Evolutionary conservation across 2,329 filamentous ascomycete genomes (phyloP).

Genomic region (Falciphora oryzae): DNA sequence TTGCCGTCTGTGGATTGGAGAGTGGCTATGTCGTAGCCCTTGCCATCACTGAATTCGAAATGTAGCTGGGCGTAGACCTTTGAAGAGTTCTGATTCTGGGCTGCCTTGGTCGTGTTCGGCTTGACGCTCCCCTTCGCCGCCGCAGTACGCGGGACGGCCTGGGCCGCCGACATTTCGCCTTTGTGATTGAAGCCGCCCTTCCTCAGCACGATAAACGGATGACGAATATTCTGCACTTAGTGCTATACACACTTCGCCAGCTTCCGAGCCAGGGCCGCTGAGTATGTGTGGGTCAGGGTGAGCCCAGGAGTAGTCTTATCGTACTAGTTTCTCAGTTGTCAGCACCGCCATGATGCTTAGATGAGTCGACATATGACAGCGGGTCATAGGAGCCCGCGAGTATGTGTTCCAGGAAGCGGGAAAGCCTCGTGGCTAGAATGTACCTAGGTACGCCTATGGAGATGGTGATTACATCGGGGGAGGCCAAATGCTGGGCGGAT

Average conservation of each 20-base stretch:
- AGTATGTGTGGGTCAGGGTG: neutral
- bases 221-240: neutral
- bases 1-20: slow-evolving; percentile 5
- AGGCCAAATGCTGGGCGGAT: neutral
- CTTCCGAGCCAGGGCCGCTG: neutral
- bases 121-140: neutral
- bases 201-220: neutral
- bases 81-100: neutral
- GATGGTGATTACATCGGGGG: no score
- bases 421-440: no score
- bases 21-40: slow-evolving; percentile 3
- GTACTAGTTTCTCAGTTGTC: neutral
- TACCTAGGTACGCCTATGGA: no score
- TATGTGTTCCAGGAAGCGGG: no score
- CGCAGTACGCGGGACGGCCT: neutral
- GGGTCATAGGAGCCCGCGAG: no score
- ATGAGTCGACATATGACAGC: no score
- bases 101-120: neutral
- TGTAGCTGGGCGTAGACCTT: slow-evolving; percentile 6
- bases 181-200: neutral
- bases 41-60: slow-evolving; percentile 10
- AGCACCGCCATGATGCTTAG: no score
- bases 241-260: neutral
- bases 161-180: neutral
- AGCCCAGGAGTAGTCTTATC: neutral